Base-by-base conservation (phyloP, 176 grass and related monocot genomes). In the Musa beccarii region DNA sequence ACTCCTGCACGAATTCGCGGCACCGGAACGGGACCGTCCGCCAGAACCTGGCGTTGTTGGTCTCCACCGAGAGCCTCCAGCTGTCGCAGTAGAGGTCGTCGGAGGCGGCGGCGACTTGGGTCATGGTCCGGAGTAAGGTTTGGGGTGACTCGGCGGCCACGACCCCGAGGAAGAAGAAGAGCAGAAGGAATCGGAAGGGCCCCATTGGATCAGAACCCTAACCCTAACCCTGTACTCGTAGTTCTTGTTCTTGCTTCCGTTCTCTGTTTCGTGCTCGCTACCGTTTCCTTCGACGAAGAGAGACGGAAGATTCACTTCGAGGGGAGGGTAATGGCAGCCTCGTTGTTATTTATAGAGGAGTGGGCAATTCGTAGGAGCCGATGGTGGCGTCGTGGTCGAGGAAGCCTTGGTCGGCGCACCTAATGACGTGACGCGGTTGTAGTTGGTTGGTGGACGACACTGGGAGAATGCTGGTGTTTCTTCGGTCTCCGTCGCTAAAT, bases 1-100 rank as follows among this genome's bases (percentile, higher is more conserved):
- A 92, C 66, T 84, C 55, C 5, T 75, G 83, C 25, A 92, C 78
- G 78, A 83, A 86, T 24, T 49, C 2, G 69, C 81, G 65, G 81
- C 86, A 92, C 2, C 0, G 1, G 10, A 55, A 75, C 2, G 89
- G 89, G 21, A 89, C 77, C 11, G 77, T 81, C 67, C 2, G 66
- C 83, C 86, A 92, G 71, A 63, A 51, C 0, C 83, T 64, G 57
- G 73, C 55, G 59, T 92, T 92, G 79, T 92, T 52, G 16, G 83
- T 59, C 78, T 92, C 89, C 59, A 86, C 89, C 25, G 68, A 78
- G 0, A 92, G 57, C 12, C 68, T 10, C 89, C 89, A 89, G 81
- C 89, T 92, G 59, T 75, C 83, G 81, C 89, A 89, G 13, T 74
- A 43, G 71, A 88, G 64, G 65, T 54, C 54, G 26, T 59, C 28